Evolutionary conservation across 208 protist species (phyloP).

Genomic region (Leishmania tropica): DNA sequence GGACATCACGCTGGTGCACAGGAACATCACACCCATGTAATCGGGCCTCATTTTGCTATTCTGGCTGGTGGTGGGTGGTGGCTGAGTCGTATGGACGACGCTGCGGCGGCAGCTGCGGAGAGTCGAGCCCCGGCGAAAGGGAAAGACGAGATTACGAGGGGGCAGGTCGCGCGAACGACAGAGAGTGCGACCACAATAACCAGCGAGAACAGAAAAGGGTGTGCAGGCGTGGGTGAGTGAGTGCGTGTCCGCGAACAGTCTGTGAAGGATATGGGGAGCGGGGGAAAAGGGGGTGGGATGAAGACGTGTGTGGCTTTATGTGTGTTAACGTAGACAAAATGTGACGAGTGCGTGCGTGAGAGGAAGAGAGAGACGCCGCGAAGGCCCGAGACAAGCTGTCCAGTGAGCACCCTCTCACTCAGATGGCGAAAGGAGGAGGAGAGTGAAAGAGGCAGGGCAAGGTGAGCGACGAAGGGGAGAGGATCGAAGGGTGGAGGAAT

Average conservation of each 20-base stretch:
- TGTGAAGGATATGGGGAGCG: not conserved
- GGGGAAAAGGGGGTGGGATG: not conserved
- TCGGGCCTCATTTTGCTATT: constrained; percentile 70
- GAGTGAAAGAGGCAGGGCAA: not conserved
- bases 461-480: not conserved
- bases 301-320: not conserved
- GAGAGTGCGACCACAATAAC: not conserved
- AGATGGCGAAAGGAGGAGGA: not conserved
- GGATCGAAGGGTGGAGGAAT: not conserved
- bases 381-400: not conserved
- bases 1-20: constrained; percentile 78
- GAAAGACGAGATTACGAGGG: not conserved
- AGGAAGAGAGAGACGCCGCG: not conserved
- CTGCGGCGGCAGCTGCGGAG: not conserved
- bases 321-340: not conserved
- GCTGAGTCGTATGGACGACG: not conserved
- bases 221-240: not conserved
- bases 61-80: not conserved
- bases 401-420: not conserved
- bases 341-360: not conserved
- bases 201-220: not conserved
- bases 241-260: not conserved
- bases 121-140: not conserved
- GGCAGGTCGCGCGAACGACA: not conserved
- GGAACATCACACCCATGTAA: constrained; percentile 85